Conservation (phyloP, 75 land plant genomes). For the Cryptomeria japonica region DNA sequence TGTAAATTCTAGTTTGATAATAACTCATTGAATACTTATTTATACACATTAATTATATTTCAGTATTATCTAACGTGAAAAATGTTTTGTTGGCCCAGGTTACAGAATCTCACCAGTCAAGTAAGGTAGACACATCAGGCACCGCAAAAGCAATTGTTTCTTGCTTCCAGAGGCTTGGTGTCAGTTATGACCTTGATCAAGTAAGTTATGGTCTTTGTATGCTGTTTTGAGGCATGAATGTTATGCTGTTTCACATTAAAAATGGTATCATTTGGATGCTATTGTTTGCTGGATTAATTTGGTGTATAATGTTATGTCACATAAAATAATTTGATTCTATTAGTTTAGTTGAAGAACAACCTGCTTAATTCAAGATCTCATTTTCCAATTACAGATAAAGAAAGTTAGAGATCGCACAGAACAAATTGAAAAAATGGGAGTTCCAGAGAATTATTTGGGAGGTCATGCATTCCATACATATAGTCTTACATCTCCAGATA, state of each 20-base stretch:
- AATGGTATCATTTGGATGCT: not conserved
- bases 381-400: conserved; percentile 53
- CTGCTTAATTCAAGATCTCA: not conserved
- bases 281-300: conserved; percentile 9
- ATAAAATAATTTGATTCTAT: not conserved
- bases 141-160: conserved; percentile 91
- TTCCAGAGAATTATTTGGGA: conserved; percentile 79
- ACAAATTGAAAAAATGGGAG: conserved; percentile 83
- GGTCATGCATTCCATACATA: conserved; percentile 99
- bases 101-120: conserved; percentile 92
- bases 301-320: not conserved
- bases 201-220: conserved; percentile 23
- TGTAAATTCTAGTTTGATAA: conserved; percentile 5
- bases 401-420: conserved; percentile 68
- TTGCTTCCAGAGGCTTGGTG: conserved; percentile 83
- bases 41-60: not conserved
- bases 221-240: not conserved
- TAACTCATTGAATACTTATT: not conserved
- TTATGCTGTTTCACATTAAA: not conserved
- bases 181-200: conserved; percentile 60
- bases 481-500: conserved; percentile 78
- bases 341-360: not conserved
- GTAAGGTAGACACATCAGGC: conserved; percentile 89
- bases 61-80: not conserved
- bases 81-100: conserved; percentile 42